phyloP scores from a whole-genome alignment of 441 rosid genomes.

The Gossypium schwendimanii region DNA sequence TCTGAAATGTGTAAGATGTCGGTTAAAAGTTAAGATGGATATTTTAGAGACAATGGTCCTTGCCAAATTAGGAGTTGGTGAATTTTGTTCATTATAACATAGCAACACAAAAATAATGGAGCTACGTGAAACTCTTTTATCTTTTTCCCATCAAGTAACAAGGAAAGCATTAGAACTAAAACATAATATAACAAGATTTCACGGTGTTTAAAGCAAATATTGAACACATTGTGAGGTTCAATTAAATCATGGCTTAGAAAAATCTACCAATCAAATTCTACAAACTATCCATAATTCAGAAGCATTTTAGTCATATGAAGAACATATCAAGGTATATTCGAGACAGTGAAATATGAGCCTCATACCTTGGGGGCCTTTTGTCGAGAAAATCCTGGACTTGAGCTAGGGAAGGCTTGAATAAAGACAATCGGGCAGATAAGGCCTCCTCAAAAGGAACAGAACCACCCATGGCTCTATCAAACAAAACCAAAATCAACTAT shows the following conservation, averaged over 20 bases:
- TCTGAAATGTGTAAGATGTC: not conserved
- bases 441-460: slow-evolving; percentile 95
- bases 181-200: not conserved
- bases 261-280: not conserved
- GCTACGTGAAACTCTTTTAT: not conserved
- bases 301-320: not conserved
- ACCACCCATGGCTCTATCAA: slow-evolving; percentile 89
- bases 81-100: not conserved
- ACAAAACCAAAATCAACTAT: slow-evolving; percentile 12
- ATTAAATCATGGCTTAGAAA: not conserved
- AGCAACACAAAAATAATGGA: not conserved
- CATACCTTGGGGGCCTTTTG: slow-evolving; percentile 74
- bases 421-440: slow-evolving; percentile 73
- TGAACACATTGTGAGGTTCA: not conserved
- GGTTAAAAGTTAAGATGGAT: not conserved
- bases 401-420: slow-evolving; percentile 75
- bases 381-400: slow-evolving; percentile 73
- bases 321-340: not conserved
- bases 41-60: not conserved
- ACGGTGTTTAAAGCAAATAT: not conserved
- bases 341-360: slow-evolving; percentile 3
- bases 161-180: not conserved
- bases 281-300: not conserved
- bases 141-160: not conserved
- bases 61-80: not conserved